Conservation (phyloP, 108 stramenopile genomes). For the Nitzschia sp. region DNA sequence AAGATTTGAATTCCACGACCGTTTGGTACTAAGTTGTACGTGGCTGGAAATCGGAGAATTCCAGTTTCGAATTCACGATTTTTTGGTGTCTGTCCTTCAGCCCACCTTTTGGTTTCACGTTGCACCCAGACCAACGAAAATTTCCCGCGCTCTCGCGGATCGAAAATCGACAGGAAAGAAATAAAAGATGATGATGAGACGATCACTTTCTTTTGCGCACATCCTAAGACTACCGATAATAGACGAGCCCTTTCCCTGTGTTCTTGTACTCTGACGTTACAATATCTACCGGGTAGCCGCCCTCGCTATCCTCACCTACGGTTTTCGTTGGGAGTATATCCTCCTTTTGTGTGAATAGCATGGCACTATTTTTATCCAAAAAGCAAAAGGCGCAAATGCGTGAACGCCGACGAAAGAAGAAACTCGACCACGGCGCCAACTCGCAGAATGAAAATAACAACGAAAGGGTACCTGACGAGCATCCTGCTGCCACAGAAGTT, state of each 20-base stretch:
- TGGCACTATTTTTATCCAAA: slow-evolving; percentile 55
- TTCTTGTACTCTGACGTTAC: too few relatives aligned
- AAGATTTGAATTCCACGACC: slow-evolving; percentile 5
- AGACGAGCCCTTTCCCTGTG: too few relatives aligned
- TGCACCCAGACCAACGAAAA: neutral
- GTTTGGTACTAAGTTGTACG: neutral
- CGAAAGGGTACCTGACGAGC: too few relatives aligned
- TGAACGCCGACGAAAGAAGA: slow-evolving; percentile 56
- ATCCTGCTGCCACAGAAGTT: too few relatives aligned
- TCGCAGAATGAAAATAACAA: slow-evolving; percentile 16
- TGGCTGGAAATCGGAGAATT: neutral
- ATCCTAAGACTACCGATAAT: neutral
- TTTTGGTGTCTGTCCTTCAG: neutral
- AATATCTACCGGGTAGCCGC: too few relatives aligned
- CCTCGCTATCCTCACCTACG: too few relatives aligned
- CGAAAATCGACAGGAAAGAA: too few relatives aligned
- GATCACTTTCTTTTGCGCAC: neutral
- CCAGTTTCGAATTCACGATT: too few relatives aligned
- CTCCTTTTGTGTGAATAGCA: neutral
- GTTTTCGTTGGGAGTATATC: too few relatives aligned
- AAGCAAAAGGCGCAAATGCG: slow-evolving; percentile 81
- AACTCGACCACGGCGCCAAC: slow-evolving; percentile 14
- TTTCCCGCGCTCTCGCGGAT: neutral
- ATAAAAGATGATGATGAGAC: neutral
- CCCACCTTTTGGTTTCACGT: neutral